phyloP scores from a whole-genome alignment of 2,329 filamentous ascomycete species.

The Penicillium nordicum region DNA sequence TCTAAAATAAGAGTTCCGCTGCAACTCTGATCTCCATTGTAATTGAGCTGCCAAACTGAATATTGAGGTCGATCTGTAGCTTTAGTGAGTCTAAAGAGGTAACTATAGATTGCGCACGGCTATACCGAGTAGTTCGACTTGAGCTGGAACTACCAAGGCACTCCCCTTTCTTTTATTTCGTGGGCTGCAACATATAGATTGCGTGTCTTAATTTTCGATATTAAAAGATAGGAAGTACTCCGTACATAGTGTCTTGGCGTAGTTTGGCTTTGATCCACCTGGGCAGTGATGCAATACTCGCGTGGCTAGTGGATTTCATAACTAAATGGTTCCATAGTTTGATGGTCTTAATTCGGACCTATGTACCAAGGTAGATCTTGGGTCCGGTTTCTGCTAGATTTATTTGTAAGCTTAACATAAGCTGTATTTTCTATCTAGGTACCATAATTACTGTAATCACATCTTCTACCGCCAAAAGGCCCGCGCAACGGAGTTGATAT shows the following conservation, averaged over 20 bases:
- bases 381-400: neutral
- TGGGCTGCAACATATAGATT: neutral
- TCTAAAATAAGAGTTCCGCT: neutral
- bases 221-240: neutral
- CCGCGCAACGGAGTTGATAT: slow-evolving; percentile 28
- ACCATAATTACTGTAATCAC: neutral
- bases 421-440: neutral
- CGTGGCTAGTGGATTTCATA: neutral
- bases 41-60: neutral
- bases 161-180: neutral
- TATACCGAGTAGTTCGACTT: neutral
- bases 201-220: neutral
- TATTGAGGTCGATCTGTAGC: neutral
- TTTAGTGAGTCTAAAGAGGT: neutral
- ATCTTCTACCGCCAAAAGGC: slow-evolving; percentile 23
- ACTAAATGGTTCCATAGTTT: neutral
- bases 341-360: neutral
- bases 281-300: neutral
- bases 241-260: neutral
- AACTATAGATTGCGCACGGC: neutral
- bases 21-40: neutral
- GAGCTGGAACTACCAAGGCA: neutral
- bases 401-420: neutral
- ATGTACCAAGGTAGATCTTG: neutral
- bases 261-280: neutral